Evolutionary conservation across 176 grass and related monocot genomes (phyloP).

Genomic region (Cocos nucifera): DNA sequence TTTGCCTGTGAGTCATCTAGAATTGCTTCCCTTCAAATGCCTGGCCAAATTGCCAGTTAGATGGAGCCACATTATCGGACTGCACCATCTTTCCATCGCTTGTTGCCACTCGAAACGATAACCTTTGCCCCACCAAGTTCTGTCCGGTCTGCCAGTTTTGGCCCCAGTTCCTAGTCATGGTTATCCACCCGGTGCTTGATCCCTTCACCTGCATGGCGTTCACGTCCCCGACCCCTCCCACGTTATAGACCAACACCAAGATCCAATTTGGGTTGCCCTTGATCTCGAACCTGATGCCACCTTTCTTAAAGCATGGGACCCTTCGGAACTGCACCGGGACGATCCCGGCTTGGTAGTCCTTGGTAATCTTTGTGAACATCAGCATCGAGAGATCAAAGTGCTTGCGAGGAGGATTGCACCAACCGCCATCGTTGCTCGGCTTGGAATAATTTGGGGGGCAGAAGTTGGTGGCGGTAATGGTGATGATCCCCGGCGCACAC

Average conservation of each 20-base stretch:
- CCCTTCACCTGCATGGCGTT: constrained; percentile 19
- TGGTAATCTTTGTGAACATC: constrained; percentile 22
- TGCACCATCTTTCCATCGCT: constrained; percentile 19
- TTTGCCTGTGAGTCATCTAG: neutral
- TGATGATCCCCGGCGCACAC: constrained; percentile 17
- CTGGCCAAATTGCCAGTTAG: constrained; percentile 31
- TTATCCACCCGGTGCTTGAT: constrained; percentile 16
- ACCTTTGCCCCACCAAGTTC: constrained; percentile 11
- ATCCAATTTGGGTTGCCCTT: constrained; percentile 32
- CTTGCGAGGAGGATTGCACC: constrained; percentile 27
- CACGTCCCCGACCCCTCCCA: constrained; percentile 25
- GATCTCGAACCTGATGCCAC: constrained; percentile 19
- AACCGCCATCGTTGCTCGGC: constrained; percentile 17
- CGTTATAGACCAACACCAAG: constrained; percentile 32
- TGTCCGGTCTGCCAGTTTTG: constrained; percentile 29
- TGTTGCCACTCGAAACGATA: constrained; percentile 23
- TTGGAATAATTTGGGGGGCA: constrained; percentile 20
- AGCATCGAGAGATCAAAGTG: constrained; percentile 31
- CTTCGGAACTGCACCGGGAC: constrained; percentile 28
- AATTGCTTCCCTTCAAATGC: constrained; percentile 8
- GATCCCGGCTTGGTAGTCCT: constrained; percentile 22
- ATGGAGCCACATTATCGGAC: constrained; percentile 24
- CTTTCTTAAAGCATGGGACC: constrained; percentile 19
- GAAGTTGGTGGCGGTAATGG: constrained; percentile 25
- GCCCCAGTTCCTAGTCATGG: constrained; percentile 32